Evolutionary conservation across 345 rosid species (phyloP), one percentile per base, ranked within the genome.

Genomic region (Triadica sebifera): DNA sequence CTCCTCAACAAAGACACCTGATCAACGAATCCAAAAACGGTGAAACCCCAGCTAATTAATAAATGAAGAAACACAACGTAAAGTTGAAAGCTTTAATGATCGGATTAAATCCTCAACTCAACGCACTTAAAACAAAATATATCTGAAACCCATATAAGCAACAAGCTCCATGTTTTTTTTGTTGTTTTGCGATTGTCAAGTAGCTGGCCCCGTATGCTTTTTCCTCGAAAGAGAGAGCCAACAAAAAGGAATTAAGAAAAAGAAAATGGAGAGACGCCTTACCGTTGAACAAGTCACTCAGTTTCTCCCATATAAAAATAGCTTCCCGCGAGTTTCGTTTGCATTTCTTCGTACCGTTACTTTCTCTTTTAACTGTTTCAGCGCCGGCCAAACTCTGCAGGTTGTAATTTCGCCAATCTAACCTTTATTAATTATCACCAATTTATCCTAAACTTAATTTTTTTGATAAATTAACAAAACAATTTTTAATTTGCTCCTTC

Each of bases 251-350:
- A 71, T 20, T 58, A 45, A 37, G 46, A 8, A 71, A 29, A 52
- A 3, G 16, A 24, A 45, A 65, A 53, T 34, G 65, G 58, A 68
- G 22, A 68, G 71, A 68, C 37, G 52, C 53, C 37, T 64, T 61
- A 19, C 69, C 74, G 67, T 58, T 75, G 78, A 75, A 60, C 41
- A 15, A 13, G 73, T 58, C 65, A 34, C 47, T 7, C 58, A 51
- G 29, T 43, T 53, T 11, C 56, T 22, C 38, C n/a, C n/a, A n/a
- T n/a, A n/a, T n/a, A n/a, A n/a, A n/a, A n/a, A n/a, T 38, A 62
- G 25, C 62, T 75, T 75, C 64, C 74, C 74, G 69, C 62, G 70
- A 43, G n/a, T 76, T 69, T 69, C 79, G 64, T 50, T 69, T 51
- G 49, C 61, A 16, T n/a, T 24, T 17, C 10, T 8, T 1, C 8